phyloP scores from a whole-genome alignment of 768 basidiomycete species.

The Podaxis sp. region DNA sequence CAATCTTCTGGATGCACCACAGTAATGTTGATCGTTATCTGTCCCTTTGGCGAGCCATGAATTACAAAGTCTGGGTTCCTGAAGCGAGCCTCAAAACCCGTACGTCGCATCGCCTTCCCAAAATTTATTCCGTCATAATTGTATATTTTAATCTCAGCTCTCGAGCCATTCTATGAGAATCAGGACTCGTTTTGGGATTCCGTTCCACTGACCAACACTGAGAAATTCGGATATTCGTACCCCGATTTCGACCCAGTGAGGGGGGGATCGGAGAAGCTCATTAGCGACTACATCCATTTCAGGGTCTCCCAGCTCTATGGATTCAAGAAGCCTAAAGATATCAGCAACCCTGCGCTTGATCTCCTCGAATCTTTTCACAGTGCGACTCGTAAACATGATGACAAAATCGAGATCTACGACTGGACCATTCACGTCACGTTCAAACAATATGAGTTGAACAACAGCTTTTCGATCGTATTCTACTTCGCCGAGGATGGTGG shows the following conservation, averaged over 20 bases:
- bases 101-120: constrained; percentile 28
- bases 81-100: constrained; percentile 27
- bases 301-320: constrained; percentile 40
- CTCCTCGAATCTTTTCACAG: neutral
- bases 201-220: constrained; percentile 25
- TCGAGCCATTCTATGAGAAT: constrained; percentile 48
- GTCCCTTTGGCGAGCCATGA: constrained; percentile 50
- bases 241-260: constrained; percentile 48
- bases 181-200: constrained; percentile 42
- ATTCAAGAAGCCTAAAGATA: neutral
- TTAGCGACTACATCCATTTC: constrained; percentile 31
- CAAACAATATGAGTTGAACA: constrained; percentile 41
- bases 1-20: constrained; percentile 56
- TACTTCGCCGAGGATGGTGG: constrained; percentile 40
- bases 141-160: constrained; percentile 25
- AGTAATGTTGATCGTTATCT: constrained; percentile 53
- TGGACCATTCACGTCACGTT: constrained; percentile 44
- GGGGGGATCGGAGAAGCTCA: constrained; percentile 24
- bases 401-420: constrained; percentile 26
- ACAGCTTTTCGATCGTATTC: constrained; percentile 39
- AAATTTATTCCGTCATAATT: neutral
- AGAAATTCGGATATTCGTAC: constrained; percentile 45
- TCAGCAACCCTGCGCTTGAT: neutral
- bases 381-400: constrained; percentile 3
- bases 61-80: constrained; percentile 40